phyloP scores from a whole-genome alignment of 768 basidiomycete genomes.

The Calvatia gigantea region DNA sequence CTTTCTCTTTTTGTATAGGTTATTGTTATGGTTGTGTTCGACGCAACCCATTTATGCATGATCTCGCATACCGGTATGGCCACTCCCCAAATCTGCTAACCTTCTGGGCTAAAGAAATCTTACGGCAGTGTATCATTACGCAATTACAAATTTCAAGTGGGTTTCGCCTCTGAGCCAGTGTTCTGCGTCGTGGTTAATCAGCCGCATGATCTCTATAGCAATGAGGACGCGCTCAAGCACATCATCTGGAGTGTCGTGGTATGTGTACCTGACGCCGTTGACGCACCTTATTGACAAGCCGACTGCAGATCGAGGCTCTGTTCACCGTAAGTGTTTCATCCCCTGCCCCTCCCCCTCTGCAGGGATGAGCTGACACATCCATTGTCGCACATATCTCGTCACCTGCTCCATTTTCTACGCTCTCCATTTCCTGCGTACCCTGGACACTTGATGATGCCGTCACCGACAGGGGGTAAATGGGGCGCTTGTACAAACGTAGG shows the following conservation, averaged over 20 bases:
- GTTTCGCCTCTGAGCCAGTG: constrained; percentile 7
- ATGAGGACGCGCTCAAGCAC: constrained; percentile 9
- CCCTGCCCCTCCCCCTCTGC: not conserved
- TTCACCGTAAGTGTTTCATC: constrained; percentile 34
- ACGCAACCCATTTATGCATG: constrained; percentile 44
- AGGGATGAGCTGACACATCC: not conserved
- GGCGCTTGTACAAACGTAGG: constrained; percentile 48
- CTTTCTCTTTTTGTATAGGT: constrained; percentile 12
- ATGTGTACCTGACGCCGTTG: not conserved
- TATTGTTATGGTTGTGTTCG: constrained; percentile 32
- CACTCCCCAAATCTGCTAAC: not conserved
- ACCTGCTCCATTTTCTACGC: not conserved
- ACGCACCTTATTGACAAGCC: not conserved
- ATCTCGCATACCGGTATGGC: constrained; percentile 44
- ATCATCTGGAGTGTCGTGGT: constrained; percentile 14
- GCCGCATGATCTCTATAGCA: not conserved
- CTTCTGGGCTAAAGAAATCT: not conserved
- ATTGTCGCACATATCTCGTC: not conserved
- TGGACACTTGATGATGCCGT: constrained; percentile 1
- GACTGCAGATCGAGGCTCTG: constrained; percentile 38
- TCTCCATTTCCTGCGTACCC: not conserved
- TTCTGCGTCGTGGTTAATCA: not conserved
- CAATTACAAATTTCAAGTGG: constrained; percentile 39
- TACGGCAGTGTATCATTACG: constrained; percentile 42
- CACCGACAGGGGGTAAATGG: constrained; percentile 45